Percentiles rank a stretch among this genome's conserved stretches.
These are phyloP conservation scores for Pyrenula aspistea DNA, from an alignment of 495 filamentous ascomycete genomes.

Conservation along the genomic window DNA sequence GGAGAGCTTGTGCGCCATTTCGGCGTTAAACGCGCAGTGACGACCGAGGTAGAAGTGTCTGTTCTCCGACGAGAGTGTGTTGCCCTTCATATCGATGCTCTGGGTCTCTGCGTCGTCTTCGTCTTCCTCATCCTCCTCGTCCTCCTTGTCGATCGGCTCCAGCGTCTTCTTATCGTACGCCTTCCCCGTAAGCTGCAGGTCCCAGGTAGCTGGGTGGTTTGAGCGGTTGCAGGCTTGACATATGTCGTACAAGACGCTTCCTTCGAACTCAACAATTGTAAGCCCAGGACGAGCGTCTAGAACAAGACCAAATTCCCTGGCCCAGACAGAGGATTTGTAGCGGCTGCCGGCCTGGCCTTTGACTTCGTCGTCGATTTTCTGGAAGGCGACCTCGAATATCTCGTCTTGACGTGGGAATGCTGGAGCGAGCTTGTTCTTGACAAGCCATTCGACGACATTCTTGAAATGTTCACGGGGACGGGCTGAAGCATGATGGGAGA, in stretches of 20 bases:
- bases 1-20: conserved; percentile 53
- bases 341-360: conserved; percentile 56
- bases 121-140: conserved; percentile 28
- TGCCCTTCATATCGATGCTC: conserved; percentile 11
- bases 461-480: conserved; percentile 68
- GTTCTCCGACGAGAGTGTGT: conserved; percentile 20
- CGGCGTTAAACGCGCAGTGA: conserved; percentile 56
- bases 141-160: conserved; percentile 46
- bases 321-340: conserved; percentile 66
- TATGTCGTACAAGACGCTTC: conserved; percentile 21
- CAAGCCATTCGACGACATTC: conserved; percentile 71
- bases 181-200: conserved; percentile 51
- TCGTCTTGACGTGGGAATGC: conserved; percentile 52
- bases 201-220: conserved; percentile 51
- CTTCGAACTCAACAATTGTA: conserved; percentile 12
- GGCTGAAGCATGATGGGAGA: conserved; percentile 51
- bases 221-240: conserved; percentile 73
- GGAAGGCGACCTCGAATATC: conserved; percentile 60
- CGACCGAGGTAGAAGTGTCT: conserved; percentile 33
- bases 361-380: conserved; percentile 63
- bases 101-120: conserved; percentile 24
- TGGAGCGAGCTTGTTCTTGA: conserved; percentile 65
- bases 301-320: conserved; percentile 46
- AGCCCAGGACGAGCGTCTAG: conserved; percentile 52
- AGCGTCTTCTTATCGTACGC: conserved; percentile 60